Evolutionary conservation across 352 stramenopile species (phyloP), one percentile per base, ranked within the genome.

Genomic region (Phytopythium vexans): DNA sequence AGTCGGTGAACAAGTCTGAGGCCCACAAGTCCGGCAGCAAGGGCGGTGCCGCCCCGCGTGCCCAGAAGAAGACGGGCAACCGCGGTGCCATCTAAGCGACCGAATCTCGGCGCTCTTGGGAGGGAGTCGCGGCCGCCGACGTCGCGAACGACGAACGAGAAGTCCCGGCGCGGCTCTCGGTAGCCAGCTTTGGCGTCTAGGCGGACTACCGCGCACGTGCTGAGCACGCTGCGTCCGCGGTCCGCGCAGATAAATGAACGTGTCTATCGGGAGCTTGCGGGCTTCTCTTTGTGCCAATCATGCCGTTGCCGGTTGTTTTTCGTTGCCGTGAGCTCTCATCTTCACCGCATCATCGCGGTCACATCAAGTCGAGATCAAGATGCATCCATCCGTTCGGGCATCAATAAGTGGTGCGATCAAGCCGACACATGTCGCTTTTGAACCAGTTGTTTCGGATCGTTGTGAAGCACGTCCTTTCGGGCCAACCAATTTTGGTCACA

Each of bases 41-140:
- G 69, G 75, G 77, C 53, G 43, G 52, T 50, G 81, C 82, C 55
- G 82, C 74, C 39, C 82, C 80, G 49, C 81, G 82, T 55, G 77
- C 70, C 48, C 72, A 88, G 73, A 94, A 94, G 77, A 94, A 94
- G 82, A 89, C 82, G 48, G 85, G 85, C 78, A 94, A 94, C 82
- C 85, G 85, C 64, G 85, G 85, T 74, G 82, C 82, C 66, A 77
- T 94, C 57, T 94, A 94, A 91, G 58, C 70, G 61, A 42, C 37
- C 16, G 11, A 15, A 31, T 27, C 9, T 49, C 41, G 61, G 33
- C 68, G 49, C 63, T 71, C 55, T 60, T 58, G 64, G 52, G 55
- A 64, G 64, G 48, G 49, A 15, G 39, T 46, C 39, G 41, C 31
- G 47, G 8, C 39, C 6, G 15, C 46, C 34, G 46, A 52, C 35